phyloP scores from a whole-genome alignment of 2,329 filamentous ascomycete species.

The Penicillium occitanis region DNA sequence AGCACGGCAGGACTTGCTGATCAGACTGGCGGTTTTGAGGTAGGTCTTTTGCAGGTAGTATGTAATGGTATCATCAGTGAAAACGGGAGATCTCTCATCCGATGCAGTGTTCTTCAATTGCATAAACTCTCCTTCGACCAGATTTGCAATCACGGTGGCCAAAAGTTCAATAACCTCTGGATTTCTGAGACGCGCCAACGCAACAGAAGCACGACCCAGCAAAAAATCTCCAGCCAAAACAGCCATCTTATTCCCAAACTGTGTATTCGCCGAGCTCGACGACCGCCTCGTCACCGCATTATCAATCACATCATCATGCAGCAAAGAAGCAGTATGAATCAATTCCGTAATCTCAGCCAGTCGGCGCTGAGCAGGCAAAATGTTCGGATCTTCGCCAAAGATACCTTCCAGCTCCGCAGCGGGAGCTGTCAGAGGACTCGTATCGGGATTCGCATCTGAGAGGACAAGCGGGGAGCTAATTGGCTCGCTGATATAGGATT shows the following conservation, averaged over 20 bases:
- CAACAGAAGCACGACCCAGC: slow-evolving; percentile 87
- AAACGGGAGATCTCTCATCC: slow-evolving; percentile 80
- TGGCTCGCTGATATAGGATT: slow-evolving; percentile 54
- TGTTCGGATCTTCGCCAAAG: slow-evolving; percentile 54
- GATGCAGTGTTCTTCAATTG: slow-evolving; percentile 93
- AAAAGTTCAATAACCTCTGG: slow-evolving; percentile 93
- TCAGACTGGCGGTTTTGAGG: slow-evolving; percentile 91
- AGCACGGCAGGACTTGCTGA: slow-evolving; percentile 92
- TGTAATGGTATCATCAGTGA: slow-evolving; percentile 81
- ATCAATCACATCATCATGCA: slow-evolving; percentile 98
- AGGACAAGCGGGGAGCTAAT: slow-evolving; percentile 65
- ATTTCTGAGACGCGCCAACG: slow-evolving; percentile 83
- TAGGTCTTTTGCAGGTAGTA: slow-evolving; percentile 99
- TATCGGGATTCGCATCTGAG: slow-evolving; percentile 76
- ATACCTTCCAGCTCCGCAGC: slow-evolving; percentile 38
- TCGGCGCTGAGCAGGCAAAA: slow-evolving; percentile 88
- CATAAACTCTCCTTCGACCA: slow-evolving; percentile 99
- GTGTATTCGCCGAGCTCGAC: slow-evolving; percentile 82
- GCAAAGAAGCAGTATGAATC: slow-evolving; percentile 92
- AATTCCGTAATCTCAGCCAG: slow-evolving; percentile 96
- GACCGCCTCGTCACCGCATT: slow-evolving; percentile 82
- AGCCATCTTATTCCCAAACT: slow-evolving; percentile 99
- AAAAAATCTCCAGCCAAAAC: slow-evolving; percentile 97
- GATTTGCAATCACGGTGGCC: slow-evolving; percentile 93
- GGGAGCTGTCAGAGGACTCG: slow-evolving; percentile 54